Percentiles rank a stretch among this genome's conserved stretches.
Evolutionary conservation across 495 filamentous ascomycete genomes (phyloP).

Genomic region (Penicilliopsis zonata): DNA sequence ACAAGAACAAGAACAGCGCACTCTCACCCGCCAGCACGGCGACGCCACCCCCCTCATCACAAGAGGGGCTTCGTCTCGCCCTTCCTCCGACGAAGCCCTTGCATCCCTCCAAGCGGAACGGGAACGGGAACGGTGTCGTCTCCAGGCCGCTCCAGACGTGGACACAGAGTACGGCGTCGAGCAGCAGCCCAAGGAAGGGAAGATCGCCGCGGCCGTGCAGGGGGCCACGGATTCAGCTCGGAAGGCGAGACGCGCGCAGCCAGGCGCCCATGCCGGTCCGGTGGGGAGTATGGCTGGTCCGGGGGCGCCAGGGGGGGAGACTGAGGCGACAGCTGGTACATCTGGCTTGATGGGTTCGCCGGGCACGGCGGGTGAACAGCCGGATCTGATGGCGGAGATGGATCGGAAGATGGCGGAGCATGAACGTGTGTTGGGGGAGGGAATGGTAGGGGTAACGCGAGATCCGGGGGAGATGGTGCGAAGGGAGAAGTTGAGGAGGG

Average conservation of each 20-base stretch:
- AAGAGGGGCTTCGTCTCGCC: constrained; percentile 25
- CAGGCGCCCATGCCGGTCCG: constrained; percentile 23
- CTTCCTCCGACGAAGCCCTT: constrained; percentile 23
- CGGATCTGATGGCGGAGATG: constrained; percentile 25
- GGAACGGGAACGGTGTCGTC: constrained; percentile 3
- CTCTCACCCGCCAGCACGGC: too few relatives aligned
- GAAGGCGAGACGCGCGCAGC: constrained; percentile 23
- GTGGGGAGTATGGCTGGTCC: constrained; percentile 17
- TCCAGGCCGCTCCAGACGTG: constrained; percentile 14
- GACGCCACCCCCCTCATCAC: constrained; percentile 24
- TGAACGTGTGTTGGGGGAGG: constrained; percentile 25
- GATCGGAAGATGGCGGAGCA: constrained; percentile 34
- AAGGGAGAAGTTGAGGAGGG: constrained; percentile 15
- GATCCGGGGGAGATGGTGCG: constrained; percentile 17
- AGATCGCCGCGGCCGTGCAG: constrained; percentile 37
- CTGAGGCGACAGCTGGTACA: too few relatives aligned
- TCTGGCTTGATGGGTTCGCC: too few relatives aligned
- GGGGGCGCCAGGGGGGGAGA: constrained; percentile 17
- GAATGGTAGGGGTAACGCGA: constrained; percentile 10
- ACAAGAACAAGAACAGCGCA: constrained; percentile 11
- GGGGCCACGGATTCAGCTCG: constrained; percentile 21
- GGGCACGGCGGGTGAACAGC: constrained; percentile 25
- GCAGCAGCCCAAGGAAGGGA: constrained; percentile 39
- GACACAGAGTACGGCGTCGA: constrained; percentile 45
- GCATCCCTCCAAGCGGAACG: constrained; percentile 9